Base-by-base conservation (phyloP, 1,284 basidiomycete species). In the Porodaedalea pini region DNA sequence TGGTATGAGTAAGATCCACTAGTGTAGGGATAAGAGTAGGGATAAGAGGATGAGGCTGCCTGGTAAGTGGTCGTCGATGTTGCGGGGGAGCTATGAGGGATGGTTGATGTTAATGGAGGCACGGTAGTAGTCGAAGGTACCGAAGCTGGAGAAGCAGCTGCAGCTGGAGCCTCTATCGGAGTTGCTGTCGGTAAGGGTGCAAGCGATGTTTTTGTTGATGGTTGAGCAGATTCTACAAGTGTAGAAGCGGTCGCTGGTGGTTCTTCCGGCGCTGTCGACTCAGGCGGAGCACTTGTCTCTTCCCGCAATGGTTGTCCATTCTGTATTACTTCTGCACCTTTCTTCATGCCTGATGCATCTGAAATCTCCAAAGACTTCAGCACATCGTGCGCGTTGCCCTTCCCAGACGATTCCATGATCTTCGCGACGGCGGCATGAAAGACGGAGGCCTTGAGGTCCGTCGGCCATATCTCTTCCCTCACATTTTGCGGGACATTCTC, bases 351-450 rank as follows among this genome's bases (percentile, higher is more conserved):
- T 8, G 13, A 8, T 17, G 47, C n/a, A 13, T 4, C 52, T 4
- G n/a, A 15, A 17, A 13, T 37, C 19, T 10, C 21, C 6, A 29
- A 2, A 19, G 39, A 27, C 39, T 29, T 49, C 45, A 25, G 19
- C 7, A 32, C 50, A 2, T 48, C 43, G 7, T 17, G 21, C 5
- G 37, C 52, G 7, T 54, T 54, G 15, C 44, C 57, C 17, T 58
- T 50, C 6, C 43, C 52, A 21, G 23, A 21, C 17, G 45, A 47
- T 25, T 52, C 40, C 21, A 45, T 31, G 21, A 59, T 49, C 15
- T 36, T 51, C n/a, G 47, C 50, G 13, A 60, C 54, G n/a, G 52
- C 57, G 13, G 57, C 53, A 34, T 47, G 45, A 17, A 61, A 32
- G 10, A 55, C 56, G 17, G 52, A 52, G 27, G 57, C 45, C 29